Base-by-base conservation (phyloP, 257 asterid genomes). In the Solanum medicagineum region DNA sequence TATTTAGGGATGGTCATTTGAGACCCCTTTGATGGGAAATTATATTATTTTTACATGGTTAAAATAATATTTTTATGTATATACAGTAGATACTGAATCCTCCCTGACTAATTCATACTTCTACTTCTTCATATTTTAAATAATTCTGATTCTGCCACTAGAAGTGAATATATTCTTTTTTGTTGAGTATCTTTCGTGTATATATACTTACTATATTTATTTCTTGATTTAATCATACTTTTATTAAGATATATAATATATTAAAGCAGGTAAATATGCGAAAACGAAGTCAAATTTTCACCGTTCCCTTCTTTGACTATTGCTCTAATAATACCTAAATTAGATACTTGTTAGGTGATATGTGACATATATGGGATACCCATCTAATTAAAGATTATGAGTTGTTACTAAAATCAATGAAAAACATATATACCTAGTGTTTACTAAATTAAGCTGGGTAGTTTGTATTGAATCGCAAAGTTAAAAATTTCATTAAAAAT, bases 231-330 rank as follows among this genome's bases (percentile, higher is more conserved):
- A 24, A 75, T 13, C 44, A 7, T 75, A 49, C 1, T 1, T 49
- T 11, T 81, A 12, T 19, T 40, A 3, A 22, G 13, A 66, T 13
- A 65, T 26, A 59, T 20, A n/a, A 62, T 36, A 26, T 65, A 26
- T 13, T 74, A 60, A 55, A 90, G 90, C 89, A 87, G 95, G 95
- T 92, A 71, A 74, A 60, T 71, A 63, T 56, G 81, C 60, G 97
- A 92, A 54, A 93, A 87, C 12, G 95, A 94, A 94, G 98, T 93
- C 97, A 92, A 91, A 87, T 86, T 24, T 84, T 79, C 55, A 54
- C 53, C 36, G 44, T 45, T 40, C 59, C 36, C 36, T 16, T 49
- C 66, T 87, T 90, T 91, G 93, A 91, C 93, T 26, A 85, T 2
- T 20, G 54, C 85, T 86, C 80, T 63, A 91, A 87, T 89, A 84